Conservation (phyloP, 768 basidiomycete species). For the Phlebiopsis gigantea region DNA sequence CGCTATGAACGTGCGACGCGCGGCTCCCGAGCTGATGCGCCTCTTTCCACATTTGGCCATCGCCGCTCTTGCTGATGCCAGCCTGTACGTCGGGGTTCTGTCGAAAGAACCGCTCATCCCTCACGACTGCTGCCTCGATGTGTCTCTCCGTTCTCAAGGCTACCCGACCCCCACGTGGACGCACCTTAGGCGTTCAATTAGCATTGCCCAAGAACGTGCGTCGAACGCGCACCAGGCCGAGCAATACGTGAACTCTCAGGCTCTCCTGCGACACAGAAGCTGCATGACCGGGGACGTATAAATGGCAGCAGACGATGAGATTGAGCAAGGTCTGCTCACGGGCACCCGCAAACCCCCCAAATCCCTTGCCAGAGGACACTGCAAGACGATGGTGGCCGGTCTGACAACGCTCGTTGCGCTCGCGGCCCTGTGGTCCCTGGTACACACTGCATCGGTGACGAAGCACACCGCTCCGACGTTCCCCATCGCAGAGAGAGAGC, state of each 20-base stretch:
- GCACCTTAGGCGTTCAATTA: neutral
- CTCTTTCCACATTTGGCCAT: too few relatives aligned
- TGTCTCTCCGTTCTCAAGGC: too few relatives aligned
- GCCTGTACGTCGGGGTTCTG: too few relatives aligned
- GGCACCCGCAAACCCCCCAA: constrained; percentile 1
- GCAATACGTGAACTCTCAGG: too few relatives aligned
- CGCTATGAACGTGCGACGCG: too few relatives aligned
- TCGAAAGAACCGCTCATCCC: too few relatives aligned
- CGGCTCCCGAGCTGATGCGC: too few relatives aligned
- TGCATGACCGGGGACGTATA: neutral
- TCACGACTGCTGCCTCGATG: too few relatives aligned
- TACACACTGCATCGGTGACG: neutral
- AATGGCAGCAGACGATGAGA: constrained; percentile 1
- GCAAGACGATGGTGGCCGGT: neutral
- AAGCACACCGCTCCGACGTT: neutral
- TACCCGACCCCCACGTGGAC: too few relatives aligned
- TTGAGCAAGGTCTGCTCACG: constrained; percentile 8
- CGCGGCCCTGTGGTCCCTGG: neutral
- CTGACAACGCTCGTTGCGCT: neutral
- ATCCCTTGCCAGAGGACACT: neutral
- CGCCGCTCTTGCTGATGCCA: too few relatives aligned
- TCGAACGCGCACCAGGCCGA: neutral
- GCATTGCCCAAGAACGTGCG: neutral
- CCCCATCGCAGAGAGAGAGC: constrained; percentile 6
- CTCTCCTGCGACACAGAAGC: too few relatives aligned